These are phyloP conservation scores for Penicillium sp. DNA, from an alignment of 2,329 filamentous ascomycete genomes.

Conservation along the genomic window DNA sequence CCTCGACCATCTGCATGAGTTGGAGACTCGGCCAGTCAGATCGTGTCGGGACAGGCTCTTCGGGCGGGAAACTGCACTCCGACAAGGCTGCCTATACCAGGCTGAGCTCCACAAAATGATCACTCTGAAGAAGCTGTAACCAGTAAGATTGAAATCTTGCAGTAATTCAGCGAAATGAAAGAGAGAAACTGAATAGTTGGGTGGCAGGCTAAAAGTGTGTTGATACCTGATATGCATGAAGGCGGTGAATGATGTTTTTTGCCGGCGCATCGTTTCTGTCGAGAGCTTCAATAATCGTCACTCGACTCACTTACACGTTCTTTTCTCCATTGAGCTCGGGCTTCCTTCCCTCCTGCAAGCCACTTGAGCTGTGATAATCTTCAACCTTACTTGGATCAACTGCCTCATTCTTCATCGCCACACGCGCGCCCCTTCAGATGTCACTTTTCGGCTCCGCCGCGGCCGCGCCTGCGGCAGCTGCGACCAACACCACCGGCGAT, in stretches of 20 bases:
- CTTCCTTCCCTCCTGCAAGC: conserved; percentile 2
- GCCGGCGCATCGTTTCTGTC: conserved; percentile 12
- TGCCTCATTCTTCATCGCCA: neutral
- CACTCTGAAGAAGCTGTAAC: neutral
- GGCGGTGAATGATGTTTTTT: conserved; percentile 9
- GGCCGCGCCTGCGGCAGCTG: conserved; percentile 51
- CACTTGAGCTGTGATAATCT: neutral
- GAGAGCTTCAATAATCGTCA: conserved; percentile 9
- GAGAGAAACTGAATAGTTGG: neutral
- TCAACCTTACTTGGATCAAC: neutral
- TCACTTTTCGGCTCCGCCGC: conserved; percentile 57
- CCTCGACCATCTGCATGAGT: neutral
- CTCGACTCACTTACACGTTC: neutral
- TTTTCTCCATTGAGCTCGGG: conserved; percentile 3
- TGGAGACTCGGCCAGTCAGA: neutral
- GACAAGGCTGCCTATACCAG: conserved; percentile 2
- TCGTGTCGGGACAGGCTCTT: neutral
- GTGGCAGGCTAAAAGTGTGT: neutral
- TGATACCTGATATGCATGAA: neutral
- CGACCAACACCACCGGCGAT: conserved; percentile 78
- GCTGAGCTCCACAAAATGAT: neutral
- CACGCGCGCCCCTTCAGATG: conserved; percentile 30
- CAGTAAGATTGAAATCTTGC: neutral
- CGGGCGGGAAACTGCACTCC: conserved; percentile 1
- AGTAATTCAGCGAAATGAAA: neutral